These are phyloP conservation scores for Carex arenaria DNA, from an alignment of 202 grass and related monocot species.

Conservation along the genomic window DNA sequence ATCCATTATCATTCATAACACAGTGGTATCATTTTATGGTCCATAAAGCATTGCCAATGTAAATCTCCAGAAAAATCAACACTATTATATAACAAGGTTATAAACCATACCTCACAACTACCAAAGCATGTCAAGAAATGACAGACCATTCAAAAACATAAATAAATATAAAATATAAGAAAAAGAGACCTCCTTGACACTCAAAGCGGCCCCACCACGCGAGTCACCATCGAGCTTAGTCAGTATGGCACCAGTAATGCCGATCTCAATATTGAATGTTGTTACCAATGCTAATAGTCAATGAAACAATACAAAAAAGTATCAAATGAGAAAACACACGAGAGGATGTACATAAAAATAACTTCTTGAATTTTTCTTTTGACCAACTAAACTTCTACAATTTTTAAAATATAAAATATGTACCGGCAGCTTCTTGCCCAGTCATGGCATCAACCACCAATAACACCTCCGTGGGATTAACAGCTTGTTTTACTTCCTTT, in stretches of 20 bases:
- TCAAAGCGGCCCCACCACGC: slow-evolving; percentile 93
- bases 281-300: slow-evolving; percentile 73
- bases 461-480: slow-evolving; percentile 90
- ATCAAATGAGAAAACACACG: slow-evolving; percentile 16
- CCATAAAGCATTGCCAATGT: not conserved
- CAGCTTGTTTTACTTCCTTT: slow-evolving; percentile 87
- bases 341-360: slow-evolving; percentile 13
- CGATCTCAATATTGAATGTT: slow-evolving; percentile 93
- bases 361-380: slow-evolving; percentile 6
- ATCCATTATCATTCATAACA: not conserved
- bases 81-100: not conserved
- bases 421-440: slow-evolving; percentile 99
- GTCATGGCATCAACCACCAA: slow-evolving; percentile 99
- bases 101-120: not conserved
- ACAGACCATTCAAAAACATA: not conserved
- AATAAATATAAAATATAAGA: not conserved
- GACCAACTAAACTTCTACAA: not conserved
- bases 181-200: slow-evolving; percentile 86
- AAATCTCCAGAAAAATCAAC: not conserved
- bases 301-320: slow-evolving; percentile 22
- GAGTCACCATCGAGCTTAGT: slow-evolving; percentile 98
- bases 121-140: slow-evolving; percentile 5
- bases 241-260: slow-evolving; percentile 96
- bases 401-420: slow-evolving; percentile 18
- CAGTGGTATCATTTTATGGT: not conserved